Percentiles rank a stretch among this genome's conserved stretches.
Evolutionary conservation across 1,139 yeast genomes (phyloP).

Genomic region (Sugiyamaella pinicola): DNA sequence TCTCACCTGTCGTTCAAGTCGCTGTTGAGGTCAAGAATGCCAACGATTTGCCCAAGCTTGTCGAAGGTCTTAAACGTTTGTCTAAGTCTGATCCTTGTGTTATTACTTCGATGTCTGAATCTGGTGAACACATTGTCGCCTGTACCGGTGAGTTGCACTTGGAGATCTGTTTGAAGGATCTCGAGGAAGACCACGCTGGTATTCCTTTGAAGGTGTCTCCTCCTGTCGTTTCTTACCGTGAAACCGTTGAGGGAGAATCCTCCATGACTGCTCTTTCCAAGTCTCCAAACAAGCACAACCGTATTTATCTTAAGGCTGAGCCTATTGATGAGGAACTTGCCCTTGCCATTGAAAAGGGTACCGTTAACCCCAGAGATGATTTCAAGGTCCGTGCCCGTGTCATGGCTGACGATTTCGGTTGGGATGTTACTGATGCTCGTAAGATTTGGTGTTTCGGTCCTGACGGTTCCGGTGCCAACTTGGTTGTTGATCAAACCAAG

Average conservation of each 20-base stretch:
- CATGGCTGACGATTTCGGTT: slow-evolving; percentile 98
- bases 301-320: slow-evolving; percentile 97
- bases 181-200: slow-evolving; percentile 99
- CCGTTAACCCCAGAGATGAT: slow-evolving; percentile 94
- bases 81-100: slow-evolving; percentile 99
- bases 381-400: slow-evolving; percentile 99
- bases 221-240: slow-evolving; percentile 99
- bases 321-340: slow-evolving; percentile 94
- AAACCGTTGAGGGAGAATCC: slow-evolving; percentile 92
- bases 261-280: slow-evolving; percentile 95
- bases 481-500: slow-evolving; percentile 99
- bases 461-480: slow-evolving; percentile 98
- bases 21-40: slow-evolving; percentile 99
- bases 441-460: slow-evolving; percentile 99
- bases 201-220: slow-evolving; percentile 96
- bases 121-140: slow-evolving; percentile 99
- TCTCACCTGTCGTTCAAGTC: slow-evolving; percentile 99
- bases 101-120: slow-evolving; percentile 78
- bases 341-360: slow-evolving; percentile 89
- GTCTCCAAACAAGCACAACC: slow-evolving; percentile 99
- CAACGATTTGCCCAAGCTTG: slow-evolving; percentile 98
- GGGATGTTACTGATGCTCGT: slow-evolving; percentile 99
- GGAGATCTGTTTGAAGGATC: slow-evolving; percentile 95
- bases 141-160: slow-evolving; percentile 99
- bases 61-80: slow-evolving; percentile 99